Base-by-base conservation (phyloP, 2,329 filamentous ascomycete genomes). In the Monosporascus sp. region DNA sequence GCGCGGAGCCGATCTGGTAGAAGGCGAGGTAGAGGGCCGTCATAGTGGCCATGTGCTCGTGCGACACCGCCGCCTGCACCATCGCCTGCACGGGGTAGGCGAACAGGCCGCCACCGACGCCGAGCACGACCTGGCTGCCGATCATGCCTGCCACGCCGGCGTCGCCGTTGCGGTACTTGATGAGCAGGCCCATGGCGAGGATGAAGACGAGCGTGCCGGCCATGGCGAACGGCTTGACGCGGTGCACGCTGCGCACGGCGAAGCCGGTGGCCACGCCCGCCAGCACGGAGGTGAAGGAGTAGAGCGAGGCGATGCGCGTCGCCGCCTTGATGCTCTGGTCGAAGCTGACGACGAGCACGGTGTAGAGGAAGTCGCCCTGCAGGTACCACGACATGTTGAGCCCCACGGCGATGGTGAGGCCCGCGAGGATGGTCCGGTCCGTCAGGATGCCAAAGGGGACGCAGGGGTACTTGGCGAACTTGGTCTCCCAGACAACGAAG, bases 121-220 rank as follows among this genome's bases (percentile, higher is more conserved):
- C 84, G 1, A 87, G 74, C 5, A 86, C 68, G 7, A 86, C 71
- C 64, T 87, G 81, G 2, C 79, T 82, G 17, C 78, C 83, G 53
- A 87, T 81, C 51, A 87, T 73, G 27, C 84, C 84, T 1, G 76
- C 73, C 52, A 80, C 72, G 54, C 70, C 73, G 9, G 72, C 65
- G 0, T 60, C 52, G 6, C 77, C 75, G 37, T 83, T 83, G n/a
- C 84, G 81, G 71, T 74, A 87, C 58, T 75, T 74, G 61, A 86
- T 85, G 18, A 87, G 71, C 1, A 87, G 73, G 9, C 83, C 84
- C 57, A 85, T 86, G 1, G 83, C 82, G n/a, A 84, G 80, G 61
- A 83, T 72, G 70, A 83, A 86, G 2, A 86, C 72, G 8, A 71
- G 67, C 2, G 82, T 85, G 36, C 84, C 84, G 27, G 70, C 68